phyloP scores from a whole-genome alignment of 345 rosid species.

The Corymbia maculata region DNA sequence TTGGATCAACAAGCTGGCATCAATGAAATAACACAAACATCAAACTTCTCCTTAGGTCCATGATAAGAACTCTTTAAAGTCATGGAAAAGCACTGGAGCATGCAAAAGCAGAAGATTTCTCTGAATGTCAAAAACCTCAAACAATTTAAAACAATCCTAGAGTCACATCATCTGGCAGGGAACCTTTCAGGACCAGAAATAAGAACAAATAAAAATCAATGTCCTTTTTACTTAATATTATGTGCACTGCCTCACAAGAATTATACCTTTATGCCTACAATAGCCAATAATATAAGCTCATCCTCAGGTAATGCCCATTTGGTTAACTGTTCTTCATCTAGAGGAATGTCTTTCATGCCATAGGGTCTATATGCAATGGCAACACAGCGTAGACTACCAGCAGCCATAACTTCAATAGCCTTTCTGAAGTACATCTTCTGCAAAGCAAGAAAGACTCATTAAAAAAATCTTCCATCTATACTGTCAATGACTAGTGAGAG shows the following conservation, averaged over 20 bases:
- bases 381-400: slow-evolving; percentile 82
- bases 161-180: background rate
- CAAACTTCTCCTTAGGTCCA: background rate
- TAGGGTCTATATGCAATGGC: slow-evolving; percentile 72
- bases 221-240: background rate
- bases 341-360: slow-evolving; percentile 60
- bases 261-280: slow-evolving; percentile 84
- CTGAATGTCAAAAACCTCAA: background rate
- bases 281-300: slow-evolving; percentile 80
- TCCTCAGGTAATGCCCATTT: slow-evolving; percentile 80
- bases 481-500: background rate
- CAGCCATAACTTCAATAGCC: slow-evolving; percentile 79
- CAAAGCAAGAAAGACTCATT: slow-evolving; percentile 4
- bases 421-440: slow-evolving; percentile 42
- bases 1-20: background rate
- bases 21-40: background rate
- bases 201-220: background rate
- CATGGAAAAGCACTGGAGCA: background rate
- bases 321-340: slow-evolving; percentile 50
- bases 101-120: background rate
- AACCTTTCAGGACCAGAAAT: background rate
- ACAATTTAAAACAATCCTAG: background rate
- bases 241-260: background rate
- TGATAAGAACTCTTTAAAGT: background rate
- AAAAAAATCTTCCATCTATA: background rate